A percentile compares a stretch with the other conserved stretches of the same genome.
phyloP scores from a whole-genome alignment of 176 grass and related monocot genomes.

The Eremochloa ophiuroides region DNA sequence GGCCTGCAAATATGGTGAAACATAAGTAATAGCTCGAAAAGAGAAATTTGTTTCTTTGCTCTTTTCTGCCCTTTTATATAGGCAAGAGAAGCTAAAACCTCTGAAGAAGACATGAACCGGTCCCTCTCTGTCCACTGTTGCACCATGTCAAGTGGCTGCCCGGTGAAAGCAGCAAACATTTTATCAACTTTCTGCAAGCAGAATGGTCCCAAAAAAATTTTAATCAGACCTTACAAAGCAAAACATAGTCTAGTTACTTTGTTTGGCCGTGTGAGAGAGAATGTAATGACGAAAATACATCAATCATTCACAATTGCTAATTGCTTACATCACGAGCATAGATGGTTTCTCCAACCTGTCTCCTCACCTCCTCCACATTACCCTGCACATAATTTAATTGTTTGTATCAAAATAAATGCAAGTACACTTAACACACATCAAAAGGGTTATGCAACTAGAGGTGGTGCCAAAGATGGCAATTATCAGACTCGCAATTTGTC shows the following conservation, averaged over 20 bases:
- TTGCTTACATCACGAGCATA: slow-evolving; percentile 70
- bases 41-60: not conserved
- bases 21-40: not conserved
- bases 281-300: not conserved
- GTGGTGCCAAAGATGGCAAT: not conserved
- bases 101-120: slow-evolving; percentile 77
- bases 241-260: not conserved
- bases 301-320: not conserved
- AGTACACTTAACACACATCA: not conserved
- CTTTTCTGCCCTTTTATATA: not conserved
- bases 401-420: slow-evolving; percentile 23
- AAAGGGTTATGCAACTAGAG: not conserved
- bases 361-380: slow-evolving; percentile 66
- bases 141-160: slow-evolving; percentile 75
- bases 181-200: slow-evolving; percentile 92
- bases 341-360: slow-evolving; percentile 72
- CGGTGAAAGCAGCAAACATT: slow-evolving; percentile 96
- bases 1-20: slow-evolving; percentile 43
- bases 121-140: slow-evolving; percentile 91
- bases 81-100: slow-evolving; percentile 41
- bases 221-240: slow-evolving; percentile 18
- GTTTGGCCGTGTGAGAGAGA: not conserved
- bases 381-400: slow-evolving; percentile 36
- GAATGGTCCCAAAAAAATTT: slow-evolving; percentile 2
- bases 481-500: not conserved